phyloP scores from a whole-genome alignment of 805 yeast species.

The Kuraishia floccosa region DNA sequence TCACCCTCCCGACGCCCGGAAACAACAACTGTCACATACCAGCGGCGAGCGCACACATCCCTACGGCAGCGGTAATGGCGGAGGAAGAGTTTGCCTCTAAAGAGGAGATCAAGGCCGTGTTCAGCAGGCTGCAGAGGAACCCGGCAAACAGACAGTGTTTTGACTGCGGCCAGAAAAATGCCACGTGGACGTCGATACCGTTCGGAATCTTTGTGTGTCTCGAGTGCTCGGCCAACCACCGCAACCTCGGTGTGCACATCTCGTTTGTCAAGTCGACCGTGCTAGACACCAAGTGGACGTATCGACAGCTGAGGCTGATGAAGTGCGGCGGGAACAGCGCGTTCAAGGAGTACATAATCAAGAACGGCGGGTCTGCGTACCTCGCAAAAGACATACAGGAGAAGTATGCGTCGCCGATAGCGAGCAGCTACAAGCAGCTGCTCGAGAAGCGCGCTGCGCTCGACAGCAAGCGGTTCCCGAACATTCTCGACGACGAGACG shows the following conservation, averaged over 20 bases:
- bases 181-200: conserved; percentile 98
- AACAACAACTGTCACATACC: no score
- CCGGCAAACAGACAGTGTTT: conserved; percentile 78
- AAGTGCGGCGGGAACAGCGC: conserved; percentile 88
- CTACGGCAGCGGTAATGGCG: conserved; percentile 12
- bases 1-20: no score
- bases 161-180: conserved; percentile 89
- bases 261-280: conserved; percentile 89
- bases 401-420: conserved; percentile 74
- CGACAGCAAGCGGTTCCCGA: conserved; percentile 67
- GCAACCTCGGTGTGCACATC: conserved; percentile 93
- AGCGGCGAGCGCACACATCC: neutral
- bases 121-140: conserved; percentile 47
- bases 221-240: conserved; percentile 91
- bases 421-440: conserved; percentile 72
- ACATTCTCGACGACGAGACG: conserved; percentile 55
- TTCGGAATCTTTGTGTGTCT: conserved; percentile 88
- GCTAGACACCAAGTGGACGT: conserved; percentile 83
- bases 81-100: conserved; percentile 46
- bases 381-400: conserved; percentile 57
- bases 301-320: conserved; percentile 81
- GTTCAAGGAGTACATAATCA: conserved; percentile 73
- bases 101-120: conserved; percentile 59
- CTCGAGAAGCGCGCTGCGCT: conserved; percentile 54
- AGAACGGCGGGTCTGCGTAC: conserved; percentile 75